Conservation (phyloP, 2,329 filamentous ascomycete genomes). For the Calonectria leucothoes region DNA sequence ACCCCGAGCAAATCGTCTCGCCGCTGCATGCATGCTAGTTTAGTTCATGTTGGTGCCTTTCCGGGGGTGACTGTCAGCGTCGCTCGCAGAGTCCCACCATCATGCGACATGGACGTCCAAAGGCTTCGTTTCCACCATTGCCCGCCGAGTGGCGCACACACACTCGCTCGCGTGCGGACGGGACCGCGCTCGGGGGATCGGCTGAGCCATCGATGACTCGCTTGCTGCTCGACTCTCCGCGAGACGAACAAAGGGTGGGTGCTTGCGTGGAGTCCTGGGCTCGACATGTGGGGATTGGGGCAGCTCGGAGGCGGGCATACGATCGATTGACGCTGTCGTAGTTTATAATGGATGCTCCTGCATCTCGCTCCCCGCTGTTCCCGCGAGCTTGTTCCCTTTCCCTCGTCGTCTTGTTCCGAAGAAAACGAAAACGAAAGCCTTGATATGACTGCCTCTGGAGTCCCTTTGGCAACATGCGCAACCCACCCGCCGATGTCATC, state of each 20-base stretch:
- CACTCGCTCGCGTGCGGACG: not conserved
- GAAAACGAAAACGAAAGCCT: not conserved
- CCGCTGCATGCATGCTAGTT: not conserved
- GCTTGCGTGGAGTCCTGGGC: not conserved
- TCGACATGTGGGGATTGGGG: not conserved
- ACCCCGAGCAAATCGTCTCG: constrained; percentile 25
- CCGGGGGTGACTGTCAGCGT: constrained; percentile 28
- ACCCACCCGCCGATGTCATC: constrained; percentile 49
- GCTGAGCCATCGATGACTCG: constrained; percentile 13
- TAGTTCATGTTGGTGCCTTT: constrained; percentile 16
- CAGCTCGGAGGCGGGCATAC: not conserved
- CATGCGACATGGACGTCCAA: constrained; percentile 30
- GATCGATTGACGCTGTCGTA: not conserved
- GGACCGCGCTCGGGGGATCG: not conserved
- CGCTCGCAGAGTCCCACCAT: constrained; percentile 29
- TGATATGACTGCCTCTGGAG: constrained; percentile 12
- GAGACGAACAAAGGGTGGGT: not conserved
- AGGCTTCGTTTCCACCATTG: constrained; percentile 16
- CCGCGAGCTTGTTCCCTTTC: constrained; percentile 49
- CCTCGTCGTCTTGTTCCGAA: constrained; percentile 9
- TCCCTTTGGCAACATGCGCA: constrained; percentile 44
- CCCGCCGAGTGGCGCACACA: constrained; percentile 5
- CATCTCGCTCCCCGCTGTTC: constrained; percentile 18
- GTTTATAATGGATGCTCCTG: constrained; percentile 17
- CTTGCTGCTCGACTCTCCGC: not conserved